Evolutionary conservation across 2,329 filamentous ascomycete species (phyloP).

Genomic region (Cordyceps pruinosa): DNA sequence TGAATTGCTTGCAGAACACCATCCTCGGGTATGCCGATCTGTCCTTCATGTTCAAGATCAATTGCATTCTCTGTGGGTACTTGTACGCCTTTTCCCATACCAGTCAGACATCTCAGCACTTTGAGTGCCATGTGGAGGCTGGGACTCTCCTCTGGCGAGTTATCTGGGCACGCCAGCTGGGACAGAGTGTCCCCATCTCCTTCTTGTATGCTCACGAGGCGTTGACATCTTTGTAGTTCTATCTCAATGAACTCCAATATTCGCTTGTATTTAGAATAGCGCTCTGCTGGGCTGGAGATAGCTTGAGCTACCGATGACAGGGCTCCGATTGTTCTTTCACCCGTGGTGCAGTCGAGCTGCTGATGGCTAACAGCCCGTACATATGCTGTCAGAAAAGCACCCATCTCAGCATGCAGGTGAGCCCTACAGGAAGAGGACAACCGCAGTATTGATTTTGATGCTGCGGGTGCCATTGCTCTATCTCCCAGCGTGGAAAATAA

Average conservation of each 20-base stretch:
- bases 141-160: slow-evolving; percentile 34
- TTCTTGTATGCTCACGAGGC: neutral
- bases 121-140: slow-evolving; percentile 42
- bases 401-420: slow-evolving; percentile 59
- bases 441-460: slow-evolving; percentile 66
- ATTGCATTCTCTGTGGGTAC: slow-evolving; percentile 59
- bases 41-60: slow-evolving; percentile 52
- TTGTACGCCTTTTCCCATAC: slow-evolving; percentile 67
- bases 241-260: slow-evolving; percentile 55
- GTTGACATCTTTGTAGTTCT: slow-evolving; percentile 37
- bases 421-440: slow-evolving; percentile 70
- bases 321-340: slow-evolving; percentile 66
- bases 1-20: slow-evolving; percentile 32
- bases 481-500: slow-evolving; percentile 65
- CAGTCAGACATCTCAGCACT: slow-evolving; percentile 60
- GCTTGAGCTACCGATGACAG: slow-evolving; percentile 73
- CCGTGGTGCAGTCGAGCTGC: slow-evolving; percentile 58
- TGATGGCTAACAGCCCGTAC: slow-evolving; percentile 48
- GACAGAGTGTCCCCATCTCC: neutral
- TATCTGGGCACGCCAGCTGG: slow-evolving; percentile 17
- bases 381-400: slow-evolving; percentile 66
- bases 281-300: slow-evolving; percentile 49
- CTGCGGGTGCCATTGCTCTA: slow-evolving; percentile 54
- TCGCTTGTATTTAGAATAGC: slow-evolving; percentile 46
- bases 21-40: slow-evolving; percentile 11